Percentiles rank a stretch among this genome's conserved stretches.
Conservation (phyloP, 2,329 filamentous ascomycete species). For the Xylaria hypoxylon region DNA sequence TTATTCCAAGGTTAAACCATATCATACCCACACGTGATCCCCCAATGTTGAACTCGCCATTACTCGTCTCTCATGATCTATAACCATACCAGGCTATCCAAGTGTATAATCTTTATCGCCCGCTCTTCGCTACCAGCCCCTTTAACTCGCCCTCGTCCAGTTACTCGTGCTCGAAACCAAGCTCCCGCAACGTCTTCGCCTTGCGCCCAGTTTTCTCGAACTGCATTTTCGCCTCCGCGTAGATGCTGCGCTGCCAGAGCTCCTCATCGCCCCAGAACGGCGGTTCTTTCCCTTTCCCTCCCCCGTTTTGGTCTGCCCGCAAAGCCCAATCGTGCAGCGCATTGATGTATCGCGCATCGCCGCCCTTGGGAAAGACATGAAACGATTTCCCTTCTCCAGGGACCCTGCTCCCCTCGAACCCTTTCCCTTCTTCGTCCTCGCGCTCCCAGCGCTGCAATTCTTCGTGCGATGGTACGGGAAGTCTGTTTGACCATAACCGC, state of each 20-base stretch:
- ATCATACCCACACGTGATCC: background rate
- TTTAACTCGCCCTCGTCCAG: background rate
- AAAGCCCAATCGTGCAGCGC: constrained; percentile 71
- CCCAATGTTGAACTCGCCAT: constrained; percentile 5
- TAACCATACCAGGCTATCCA: background rate
- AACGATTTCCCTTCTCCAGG: constrained; percentile 64
- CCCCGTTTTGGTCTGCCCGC: constrained; percentile 49
- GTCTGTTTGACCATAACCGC: constrained; percentile 78
- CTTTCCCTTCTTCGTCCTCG: constrained; percentile 62
- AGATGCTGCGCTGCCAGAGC: constrained; percentile 77
- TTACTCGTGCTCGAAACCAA: constrained; percentile 73
- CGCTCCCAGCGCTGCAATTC: constrained; percentile 80
- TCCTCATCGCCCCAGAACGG: constrained; percentile 77
- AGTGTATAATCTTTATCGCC: background rate
- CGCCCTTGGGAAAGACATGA: constrained; percentile 64
- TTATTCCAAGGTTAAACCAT: constrained; percentile 1
- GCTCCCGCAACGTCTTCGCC: constrained; percentile 74
- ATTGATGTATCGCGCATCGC: constrained; percentile 78
- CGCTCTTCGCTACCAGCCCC: background rate
- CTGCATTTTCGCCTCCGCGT: constrained; percentile 75
- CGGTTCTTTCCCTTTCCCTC: constrained; percentile 70
- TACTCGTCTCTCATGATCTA: background rate
- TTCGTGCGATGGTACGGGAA: constrained; percentile 70
- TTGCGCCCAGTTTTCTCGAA: constrained; percentile 75
- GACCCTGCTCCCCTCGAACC: constrained; percentile 57